Base-by-base conservation (phyloP, 257 asterid genomes). In the Capsicum chinense region DNA sequence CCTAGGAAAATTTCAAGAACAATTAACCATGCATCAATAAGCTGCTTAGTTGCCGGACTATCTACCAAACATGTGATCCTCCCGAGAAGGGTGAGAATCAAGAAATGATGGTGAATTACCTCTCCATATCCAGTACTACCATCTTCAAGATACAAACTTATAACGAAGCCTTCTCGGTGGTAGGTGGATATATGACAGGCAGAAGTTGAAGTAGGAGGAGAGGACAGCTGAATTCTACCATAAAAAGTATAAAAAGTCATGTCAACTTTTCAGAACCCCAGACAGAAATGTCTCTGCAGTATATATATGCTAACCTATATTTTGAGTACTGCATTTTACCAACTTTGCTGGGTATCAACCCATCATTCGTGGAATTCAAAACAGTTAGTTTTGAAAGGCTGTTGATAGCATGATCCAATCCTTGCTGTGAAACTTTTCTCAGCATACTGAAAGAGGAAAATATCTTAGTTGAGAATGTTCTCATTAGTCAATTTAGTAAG, bases 81-180 rank as follows among this genome's bases (percentile, higher is more conserved):
- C 78, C 82, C 48, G 11, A 42, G 79, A 21, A 50, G 15, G 15
- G 15, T 15, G 47, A 52, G 33, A 37, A 66, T 44, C 63, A 83
- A 82, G 39, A 62, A 83, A 82, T 82, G 52, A 13, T 21, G 71
- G 70, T 42, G 56, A 74, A 80, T 84, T 85, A 95, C 99, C 98
- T 97, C 99, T 52, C 99, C 99, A 70, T 87, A 90, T 66, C 99
- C 99, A 68, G 88, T 86, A 84, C 91, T 90, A 80, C 98, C 99
- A 88, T 93, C 97, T 71, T 94, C 96, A 81, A 97, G 95, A 83
- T 88, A 84, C 88, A 97, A 62, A 71, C 91, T 83, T 83, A 95
- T 87, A 21, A 97, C 85, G 86, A 93, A 93, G 80, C 99, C 99
- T 91, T 97, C 97, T 90, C 99, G 92, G 13, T 90, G 88, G 84